Percentiles rank a stretch among this genome's conserved stretches.
phyloP scores from a whole-genome alignment of 2,329 filamentous ascomycete genomes.

The Alternaria brassicae region DNA sequence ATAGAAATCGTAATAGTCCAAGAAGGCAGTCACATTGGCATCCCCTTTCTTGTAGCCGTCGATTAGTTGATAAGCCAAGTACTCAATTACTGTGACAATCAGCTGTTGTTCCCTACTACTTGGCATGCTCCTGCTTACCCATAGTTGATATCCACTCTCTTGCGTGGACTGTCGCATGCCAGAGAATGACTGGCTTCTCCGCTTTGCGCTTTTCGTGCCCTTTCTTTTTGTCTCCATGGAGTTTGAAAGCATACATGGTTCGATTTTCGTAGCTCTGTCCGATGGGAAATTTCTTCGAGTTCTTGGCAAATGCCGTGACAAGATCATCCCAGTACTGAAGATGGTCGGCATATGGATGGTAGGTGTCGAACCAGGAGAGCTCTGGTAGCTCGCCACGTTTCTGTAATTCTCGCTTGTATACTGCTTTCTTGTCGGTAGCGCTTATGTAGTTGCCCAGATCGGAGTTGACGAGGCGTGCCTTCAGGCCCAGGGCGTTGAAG shows the following conservation, averaged over 20 bases:
- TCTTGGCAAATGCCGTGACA: conserved; percentile 34
- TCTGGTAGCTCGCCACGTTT: conserved; percentile 43
- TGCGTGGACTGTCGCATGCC: conserved; percentile 46
- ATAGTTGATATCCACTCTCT: conserved; percentile 31
- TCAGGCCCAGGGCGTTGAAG: conserved; percentile 50
- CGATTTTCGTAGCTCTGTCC: conserved; percentile 43
- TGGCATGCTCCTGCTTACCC: conserved; percentile 20
- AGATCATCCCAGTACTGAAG: conserved; percentile 40
- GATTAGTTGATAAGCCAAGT: conserved; percentile 40
- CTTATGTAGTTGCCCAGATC: conserved; percentile 55
- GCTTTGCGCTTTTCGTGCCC: conserved; percentile 12
- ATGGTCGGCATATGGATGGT: conserved; percentile 43
- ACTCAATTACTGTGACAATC: conserved; percentile 34
- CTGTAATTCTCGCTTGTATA: conserved; percentile 23
- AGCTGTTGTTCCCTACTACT: background rate
- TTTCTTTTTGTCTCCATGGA: conserved; percentile 34
- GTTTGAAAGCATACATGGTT: conserved; percentile 38
- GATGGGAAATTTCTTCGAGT: conserved; percentile 37
- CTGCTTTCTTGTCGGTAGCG: conserved; percentile 17
- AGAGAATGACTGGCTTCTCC: conserved; percentile 42
- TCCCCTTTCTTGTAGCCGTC: conserved; percentile 37
- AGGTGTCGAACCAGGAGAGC: conserved; percentile 52
- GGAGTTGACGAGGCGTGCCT: conserved; percentile 52
- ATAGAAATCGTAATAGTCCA: conserved; percentile 44
- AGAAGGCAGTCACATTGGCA: conserved; percentile 36